These are phyloP conservation scores for Lanmaoa pseudosensibilis DNA, from an alignment of 768 basidiomycete genomes.

Conservation along the genomic window DNA sequence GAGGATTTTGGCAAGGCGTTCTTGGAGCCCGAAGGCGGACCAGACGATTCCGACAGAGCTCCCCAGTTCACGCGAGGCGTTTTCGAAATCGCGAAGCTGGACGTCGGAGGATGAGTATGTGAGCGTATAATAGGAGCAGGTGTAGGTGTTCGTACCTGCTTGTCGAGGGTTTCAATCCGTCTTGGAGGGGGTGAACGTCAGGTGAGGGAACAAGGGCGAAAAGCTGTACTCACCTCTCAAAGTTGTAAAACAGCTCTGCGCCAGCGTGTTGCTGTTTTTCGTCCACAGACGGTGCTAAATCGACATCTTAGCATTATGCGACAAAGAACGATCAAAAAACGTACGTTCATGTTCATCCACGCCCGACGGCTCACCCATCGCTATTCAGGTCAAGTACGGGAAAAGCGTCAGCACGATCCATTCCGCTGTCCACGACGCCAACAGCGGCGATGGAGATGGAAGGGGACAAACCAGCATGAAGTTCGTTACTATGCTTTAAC, in stretches of 20 bases:
- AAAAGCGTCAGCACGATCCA: not conserved
- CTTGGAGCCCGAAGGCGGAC: conserved; percentile 49
- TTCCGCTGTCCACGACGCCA: not conserved
- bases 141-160: conserved; percentile 35
- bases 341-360: conserved; percentile 43
- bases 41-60: conserved; percentile 56
- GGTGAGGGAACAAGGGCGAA: not conserved
- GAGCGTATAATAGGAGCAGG: not conserved
- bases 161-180: conserved; percentile 47
- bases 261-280: conserved; percentile 50
- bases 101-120: not conserved
- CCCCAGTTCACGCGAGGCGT: conserved; percentile 53
- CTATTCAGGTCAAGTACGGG: conserved; percentile 9
- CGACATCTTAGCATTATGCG: not conserved
- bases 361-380: conserved; percentile 30
- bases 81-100: conserved; percentile 54
- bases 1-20: conserved; percentile 48
- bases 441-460: not conserved
- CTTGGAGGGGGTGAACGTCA: conserved; percentile 23
- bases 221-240: conserved; percentile 40
- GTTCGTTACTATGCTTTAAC: conserved; percentile 38
- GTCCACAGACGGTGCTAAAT: conserved; percentile 40
- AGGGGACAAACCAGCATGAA: conserved; percentile 32
- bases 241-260: conserved; percentile 43
- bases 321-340: not conserved